Conservation (phyloP, 192 early-diverging fungal genomes). For the Podila clonocystis region DNA sequence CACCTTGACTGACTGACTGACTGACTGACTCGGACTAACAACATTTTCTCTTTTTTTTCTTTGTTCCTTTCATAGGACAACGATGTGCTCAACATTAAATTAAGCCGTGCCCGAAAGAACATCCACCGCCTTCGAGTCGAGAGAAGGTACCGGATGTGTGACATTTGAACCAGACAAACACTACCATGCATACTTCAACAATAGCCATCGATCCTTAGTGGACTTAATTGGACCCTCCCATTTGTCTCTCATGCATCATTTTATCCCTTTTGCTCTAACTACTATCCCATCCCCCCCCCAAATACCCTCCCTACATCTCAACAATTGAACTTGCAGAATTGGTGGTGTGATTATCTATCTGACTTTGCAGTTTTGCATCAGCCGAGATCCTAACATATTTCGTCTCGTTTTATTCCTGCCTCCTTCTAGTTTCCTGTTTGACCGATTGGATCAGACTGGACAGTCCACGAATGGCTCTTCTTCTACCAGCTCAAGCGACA, state of each 20-base stretch:
- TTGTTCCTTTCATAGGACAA: constrained; percentile 52
- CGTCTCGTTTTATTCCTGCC: neutral
- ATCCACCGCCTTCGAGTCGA: constrained; percentile 59
- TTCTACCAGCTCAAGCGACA: constrained; percentile 2
- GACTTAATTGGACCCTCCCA: neutral
- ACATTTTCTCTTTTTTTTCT: neutral
- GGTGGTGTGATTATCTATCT: no score
- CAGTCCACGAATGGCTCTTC: constrained; percentile 6
- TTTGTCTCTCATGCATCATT: no score
- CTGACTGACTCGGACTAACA: neutral
- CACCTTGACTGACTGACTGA: no score
- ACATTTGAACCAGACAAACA: neutral
- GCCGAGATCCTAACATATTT: no score
- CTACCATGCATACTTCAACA: neutral
- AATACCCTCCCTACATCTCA: no score
- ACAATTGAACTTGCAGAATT: no score
- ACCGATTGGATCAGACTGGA: constrained; percentile 39
- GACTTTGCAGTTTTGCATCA: no score
- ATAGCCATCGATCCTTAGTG: neutral
- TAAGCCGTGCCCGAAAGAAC: constrained; percentile 52
- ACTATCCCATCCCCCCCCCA: no score
- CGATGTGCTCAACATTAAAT: constrained; percentile 48
- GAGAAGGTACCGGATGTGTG: constrained; percentile 37
- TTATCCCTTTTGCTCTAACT: no score
- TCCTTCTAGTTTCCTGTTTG: constrained; percentile 47